A percentile compares a stretch with the other conserved stretches of the same genome.
phyloP scores from a whole-genome alignment of 306 rosid genomes.

The Morella rubra region DNA sequence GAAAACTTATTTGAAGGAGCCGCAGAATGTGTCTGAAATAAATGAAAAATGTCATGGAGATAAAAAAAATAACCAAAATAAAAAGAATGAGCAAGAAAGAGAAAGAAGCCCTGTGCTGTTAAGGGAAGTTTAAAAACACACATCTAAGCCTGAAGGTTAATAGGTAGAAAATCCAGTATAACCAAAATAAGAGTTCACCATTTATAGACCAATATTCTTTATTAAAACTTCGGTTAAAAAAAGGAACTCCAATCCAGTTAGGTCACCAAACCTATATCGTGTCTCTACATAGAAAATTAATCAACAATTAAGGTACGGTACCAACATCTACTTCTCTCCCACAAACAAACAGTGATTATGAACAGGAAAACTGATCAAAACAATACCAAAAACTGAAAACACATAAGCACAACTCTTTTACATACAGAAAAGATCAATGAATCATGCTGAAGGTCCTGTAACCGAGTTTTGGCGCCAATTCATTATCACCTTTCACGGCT shows the following conservation, averaged over 20 bases:
- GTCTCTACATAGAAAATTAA: slow-evolving; percentile 22
- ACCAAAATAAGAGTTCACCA: slow-evolving; percentile 5
- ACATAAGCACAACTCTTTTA: slow-evolving; percentile 27
- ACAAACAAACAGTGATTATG: slow-evolving; percentile 26
- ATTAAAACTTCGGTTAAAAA: slow-evolving; percentile 20
- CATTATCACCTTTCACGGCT: slow-evolving; percentile 22
- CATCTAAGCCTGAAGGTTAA: not conserved
- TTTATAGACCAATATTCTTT: slow-evolving; percentile 12
- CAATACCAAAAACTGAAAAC: slow-evolving; percentile 23
- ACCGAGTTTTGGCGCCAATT: slow-evolving; percentile 18
- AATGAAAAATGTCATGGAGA: no score
- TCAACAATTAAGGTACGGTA: slow-evolving; percentile 26
- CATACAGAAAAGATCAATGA: slow-evolving; percentile 36
- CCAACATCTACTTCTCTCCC: slow-evolving; percentile 24
- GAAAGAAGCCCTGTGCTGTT: not conserved
- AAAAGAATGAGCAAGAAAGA: not conserved
- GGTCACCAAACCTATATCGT: slow-evolving; percentile 38
- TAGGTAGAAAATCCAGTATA: slow-evolving; percentile 2
- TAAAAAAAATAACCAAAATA: not conserved
- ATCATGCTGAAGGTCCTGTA: slow-evolving; percentile 31
- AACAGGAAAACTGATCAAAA: slow-evolving; percentile 18
- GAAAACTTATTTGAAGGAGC: not conserved
- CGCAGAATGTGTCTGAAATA: not conserved
- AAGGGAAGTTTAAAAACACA: not conserved
- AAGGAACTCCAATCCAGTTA: slow-evolving; percentile 35